Conservation (phyloP, 169 alveolate genomes). For the Theileria annulata region DNA sequence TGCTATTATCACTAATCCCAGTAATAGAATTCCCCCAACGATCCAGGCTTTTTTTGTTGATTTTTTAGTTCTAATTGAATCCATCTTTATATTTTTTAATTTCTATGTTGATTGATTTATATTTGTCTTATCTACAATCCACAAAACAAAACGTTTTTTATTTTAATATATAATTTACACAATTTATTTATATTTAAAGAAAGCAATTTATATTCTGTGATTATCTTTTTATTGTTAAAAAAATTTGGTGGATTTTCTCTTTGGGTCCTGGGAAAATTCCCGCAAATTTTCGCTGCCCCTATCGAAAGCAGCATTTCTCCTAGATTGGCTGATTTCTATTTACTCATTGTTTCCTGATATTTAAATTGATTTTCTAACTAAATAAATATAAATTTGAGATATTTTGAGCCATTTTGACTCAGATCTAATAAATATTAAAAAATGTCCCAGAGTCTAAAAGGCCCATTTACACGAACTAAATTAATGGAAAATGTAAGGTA, state of each 20-base stretch:
- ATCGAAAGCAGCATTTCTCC: background rate
- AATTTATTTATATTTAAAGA: background rate
- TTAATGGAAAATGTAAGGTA: too few species aligned
- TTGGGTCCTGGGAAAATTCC: background rate
- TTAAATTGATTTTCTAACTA: background rate
- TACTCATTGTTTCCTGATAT: background rate
- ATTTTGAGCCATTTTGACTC: background rate
- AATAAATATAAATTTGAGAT: too few species aligned
- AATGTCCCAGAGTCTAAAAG: background rate
- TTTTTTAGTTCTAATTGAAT: background rate
- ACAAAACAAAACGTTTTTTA: background rate
- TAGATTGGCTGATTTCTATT: background rate
- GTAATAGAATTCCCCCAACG: background rate
- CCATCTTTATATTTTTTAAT: constrained; percentile 18
- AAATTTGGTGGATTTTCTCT: background rate
- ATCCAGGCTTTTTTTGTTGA: constrained; percentile 44
- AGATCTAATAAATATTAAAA: background rate
- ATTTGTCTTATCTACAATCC: background rate
- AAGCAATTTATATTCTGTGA: background rate
- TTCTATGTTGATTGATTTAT: background rate
- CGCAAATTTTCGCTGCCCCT: background rate
- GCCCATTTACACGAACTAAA: background rate
- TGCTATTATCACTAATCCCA: background rate
- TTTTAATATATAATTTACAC: too few species aligned
- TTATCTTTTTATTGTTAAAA: background rate